These are phyloP conservation scores for Adansonia gregorii DNA, from an alignment of 441 rosid genomes.

Conservation along the genomic window DNA sequence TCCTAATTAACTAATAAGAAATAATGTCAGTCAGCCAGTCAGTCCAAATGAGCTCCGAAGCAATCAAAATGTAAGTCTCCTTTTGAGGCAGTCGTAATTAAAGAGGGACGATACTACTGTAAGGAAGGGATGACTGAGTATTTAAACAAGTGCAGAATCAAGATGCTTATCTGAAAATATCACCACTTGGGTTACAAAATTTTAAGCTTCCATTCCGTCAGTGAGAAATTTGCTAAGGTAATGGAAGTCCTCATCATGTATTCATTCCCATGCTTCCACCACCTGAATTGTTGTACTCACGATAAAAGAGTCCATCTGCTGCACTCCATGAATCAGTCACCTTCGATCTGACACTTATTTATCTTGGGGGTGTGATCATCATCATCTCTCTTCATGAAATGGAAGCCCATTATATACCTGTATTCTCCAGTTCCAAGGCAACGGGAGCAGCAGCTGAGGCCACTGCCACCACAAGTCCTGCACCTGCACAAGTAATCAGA, in stretches of 20 bases:
- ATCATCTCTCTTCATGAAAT: conserved; percentile 53
- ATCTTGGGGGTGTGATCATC: conserved; percentile 24
- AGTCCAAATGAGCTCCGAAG: too few relatives aligned
- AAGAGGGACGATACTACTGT: too few relatives aligned
- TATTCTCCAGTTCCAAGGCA: conserved; percentile 81
- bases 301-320: conserved; percentile 25
- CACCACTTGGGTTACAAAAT: neutral
- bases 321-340: conserved; percentile 9
- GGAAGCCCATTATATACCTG: conserved; percentile 70
- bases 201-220: neutral
- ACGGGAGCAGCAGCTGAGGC: conserved; percentile 64
- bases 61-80: too few relatives aligned
- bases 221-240: neutral
- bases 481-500: conserved; percentile 53
- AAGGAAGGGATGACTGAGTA: too few relatives aligned
- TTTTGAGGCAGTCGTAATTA: too few relatives aligned
- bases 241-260: neutral
- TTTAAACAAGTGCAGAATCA: too few relatives aligned
- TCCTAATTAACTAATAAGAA: too few relatives aligned
- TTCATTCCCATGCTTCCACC: neutral
- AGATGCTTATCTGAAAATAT: too few relatives aligned
- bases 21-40: too few relatives aligned
- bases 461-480: conserved; percentile 75
- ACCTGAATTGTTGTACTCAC: neutral
- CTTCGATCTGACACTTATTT: conserved; percentile 11